Percentiles rank a stretch among this genome's conserved stretches.
Conservation (phyloP, 805 yeast species). For the Starmerella etchellsii region DNA sequence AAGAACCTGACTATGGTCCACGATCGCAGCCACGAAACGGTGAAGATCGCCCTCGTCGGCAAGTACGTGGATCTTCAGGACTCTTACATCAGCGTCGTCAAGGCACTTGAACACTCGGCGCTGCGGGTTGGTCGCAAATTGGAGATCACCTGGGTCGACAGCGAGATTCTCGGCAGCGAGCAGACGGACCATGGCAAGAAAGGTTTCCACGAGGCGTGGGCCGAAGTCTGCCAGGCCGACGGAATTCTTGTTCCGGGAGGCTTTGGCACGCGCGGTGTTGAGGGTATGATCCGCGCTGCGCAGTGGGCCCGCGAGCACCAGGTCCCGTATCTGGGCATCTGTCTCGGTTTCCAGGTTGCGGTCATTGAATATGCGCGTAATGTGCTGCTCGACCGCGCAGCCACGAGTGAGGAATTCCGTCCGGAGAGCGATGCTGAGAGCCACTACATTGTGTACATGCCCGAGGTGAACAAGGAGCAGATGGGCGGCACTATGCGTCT, state of each 20-base stretch:
- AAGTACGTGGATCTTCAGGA: slow-evolving; percentile 93
- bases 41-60: slow-evolving; percentile 92
- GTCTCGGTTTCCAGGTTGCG: slow-evolving; percentile 94
- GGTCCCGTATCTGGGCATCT: slow-evolving; percentile 90
- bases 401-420: slow-evolving; percentile 75
- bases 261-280: slow-evolving; percentile 92
- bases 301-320: slow-evolving; percentile 96
- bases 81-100: slow-evolving; percentile 86
- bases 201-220: slow-evolving; percentile 92
- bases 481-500: slow-evolving; percentile 99
- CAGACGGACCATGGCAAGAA: slow-evolving; percentile 56
- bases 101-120: slow-evolving; percentile 88
- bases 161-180: slow-evolving; percentile 63
- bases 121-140: slow-evolving; percentile 77
- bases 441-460: slow-evolving; percentile 90
- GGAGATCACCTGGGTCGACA: slow-evolving; percentile 92
- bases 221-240: slow-evolving; percentile 78
- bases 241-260: slow-evolving; percentile 99
- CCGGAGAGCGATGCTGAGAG: slow-evolving; percentile 39
- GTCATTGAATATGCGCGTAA: slow-evolving; percentile 84
- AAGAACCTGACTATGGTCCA: slow-evolving; percentile 59
- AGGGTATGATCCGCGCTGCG: slow-evolving; percentile 95
- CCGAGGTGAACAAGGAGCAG: slow-evolving; percentile 89
- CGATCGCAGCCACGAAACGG: slow-evolving; percentile 74
- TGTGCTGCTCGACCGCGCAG: slow-evolving; percentile 52